Evolutionary conservation across 78 protist species (phyloP), one percentile per base, ranked within the genome.

Genomic region (Guillardia theta): DNA sequence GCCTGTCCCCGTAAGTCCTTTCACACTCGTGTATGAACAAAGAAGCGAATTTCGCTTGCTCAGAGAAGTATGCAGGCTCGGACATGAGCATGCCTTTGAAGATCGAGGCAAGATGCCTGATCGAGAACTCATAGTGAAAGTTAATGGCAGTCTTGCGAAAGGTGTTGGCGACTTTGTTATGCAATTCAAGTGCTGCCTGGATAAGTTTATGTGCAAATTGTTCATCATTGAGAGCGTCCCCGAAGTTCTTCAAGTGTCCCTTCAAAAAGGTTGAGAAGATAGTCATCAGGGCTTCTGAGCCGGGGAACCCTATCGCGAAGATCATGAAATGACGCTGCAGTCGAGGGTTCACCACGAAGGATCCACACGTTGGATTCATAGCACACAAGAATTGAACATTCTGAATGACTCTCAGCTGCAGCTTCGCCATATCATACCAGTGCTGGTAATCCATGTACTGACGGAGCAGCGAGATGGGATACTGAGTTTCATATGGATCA

Each of bases 341-440:
- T 3, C 97, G 92, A 46, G 90, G 95, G 83, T 96, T 93, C 87
- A 96, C 41, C 78, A 64, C 39, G 95, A 95, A 96, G n/a, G 97
- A 96, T 33, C 97, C 97, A 48, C 94, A 48, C 21, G 96, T 93
- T 43, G 97, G 97, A 94, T 96, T 96, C 97, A 96, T 96, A 30
- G 95, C 64, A 12, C 94, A 53, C 12, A 95, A n/a, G 77, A 64
- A 93, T 70, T 95, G 96, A 18, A 50, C 44, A 64, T 96, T 94
- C 47, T 54, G 78, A 45, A 96, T 48, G 27, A 93, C 93, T 24
- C 62, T 62, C 41, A 70, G 70, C 93, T 33, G 9, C 83, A 93
- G 80, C 94, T 95, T 95, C 78, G n/a, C 70, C 47, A 53, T 39
- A 88, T 95, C 96, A 44, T 95, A 95, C 41, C 95, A 53, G 64